Evolutionary conservation across 768 basidiomycete genomes (phyloP), one percentile per base, ranked within the genome.

Genomic region (Phylloporus sp.): DNA sequence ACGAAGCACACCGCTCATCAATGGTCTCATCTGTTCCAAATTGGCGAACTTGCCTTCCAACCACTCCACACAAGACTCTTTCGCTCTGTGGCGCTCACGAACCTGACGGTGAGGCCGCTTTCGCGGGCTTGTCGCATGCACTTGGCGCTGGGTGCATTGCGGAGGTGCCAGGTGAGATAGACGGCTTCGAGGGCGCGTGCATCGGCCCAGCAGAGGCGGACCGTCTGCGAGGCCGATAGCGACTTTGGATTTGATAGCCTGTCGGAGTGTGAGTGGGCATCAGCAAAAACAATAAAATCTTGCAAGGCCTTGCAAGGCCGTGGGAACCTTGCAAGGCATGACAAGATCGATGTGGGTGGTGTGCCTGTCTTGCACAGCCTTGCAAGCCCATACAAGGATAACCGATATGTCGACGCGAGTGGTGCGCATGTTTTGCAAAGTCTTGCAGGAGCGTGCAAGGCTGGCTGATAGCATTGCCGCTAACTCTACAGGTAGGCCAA

Each of bases 71-170:
- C 80, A 0, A 95, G 82, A 36, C 74, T 75, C 70, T 88, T 90
- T 51, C 93, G 73, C 67, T 96, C 93, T 3, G 90, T 90, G 27
- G 91, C 81, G 55, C 86, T 83, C 31, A 97, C 90, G 62, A 91
- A 79, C 0, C 85, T 84, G 32, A 81, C 76, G 3, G 79, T 72
- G 24, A 92, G 68, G 1, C 89, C 86, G 34, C 75, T 75, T 58
- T 87, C 86, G 44, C 89, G 74, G 3, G 85, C 84, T 57, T 87
- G 83, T 61, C 84, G 86, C 80, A 95, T 82, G 69, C 97, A 98
- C 54, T 94, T 90, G 14, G 85, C 87, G 24, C 82, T 80, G 0
- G 80, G 73, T 0, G 80, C 79, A 61, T 90, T 87, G 37, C 79
- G 73, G 26, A 86, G 73, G 4, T 82, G 69, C 86, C 85, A 98